A percentile compares a stretch with the other conserved stretches of the same genome.
Conservation (phyloP, 768 basidiomycete species). For the Tremella mesenterica region DNA sequence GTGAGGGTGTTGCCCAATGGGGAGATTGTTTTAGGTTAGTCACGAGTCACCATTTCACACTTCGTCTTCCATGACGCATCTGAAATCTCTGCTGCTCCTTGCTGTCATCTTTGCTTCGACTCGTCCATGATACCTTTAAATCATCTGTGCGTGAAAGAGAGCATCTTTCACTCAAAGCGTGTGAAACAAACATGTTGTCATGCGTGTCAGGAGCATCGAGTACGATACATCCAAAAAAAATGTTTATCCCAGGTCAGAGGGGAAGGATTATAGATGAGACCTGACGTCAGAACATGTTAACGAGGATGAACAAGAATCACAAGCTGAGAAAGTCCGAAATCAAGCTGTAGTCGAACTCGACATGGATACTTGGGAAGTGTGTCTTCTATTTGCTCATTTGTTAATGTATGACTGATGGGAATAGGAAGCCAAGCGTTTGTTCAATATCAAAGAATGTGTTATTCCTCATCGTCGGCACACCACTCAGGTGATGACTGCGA, state of each 20-base stretch:
- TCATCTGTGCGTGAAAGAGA: too few relatives aligned
- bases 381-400: constrained; percentile 16
- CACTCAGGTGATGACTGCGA: background rate
- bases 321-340: constrained; percentile 58
- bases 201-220: background rate
- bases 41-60: background rate
- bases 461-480: constrained; percentile 62
- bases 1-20: constrained; percentile 51
- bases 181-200: background rate
- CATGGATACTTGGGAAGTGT: constrained; percentile 76
- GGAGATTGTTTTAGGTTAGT: constrained; percentile 54
- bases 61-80: too few relatives aligned
- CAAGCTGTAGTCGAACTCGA: constrained; percentile 91
- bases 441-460: constrained; percentile 63
- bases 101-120: too few relatives aligned
- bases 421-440: constrained; percentile 78
- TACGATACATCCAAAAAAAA: too few relatives aligned
- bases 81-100: too few relatives aligned
- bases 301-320: background rate
- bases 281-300: too few relatives aligned
- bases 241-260: too few relatives aligned
- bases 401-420: background rate
- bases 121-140: too few relatives aligned
- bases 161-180: too few relatives aligned
- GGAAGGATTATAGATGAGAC: background rate